Base-by-base conservation (phyloP, 2,329 filamentous ascomycete genomes). In the Phaeoacremonium minimum region DNA sequence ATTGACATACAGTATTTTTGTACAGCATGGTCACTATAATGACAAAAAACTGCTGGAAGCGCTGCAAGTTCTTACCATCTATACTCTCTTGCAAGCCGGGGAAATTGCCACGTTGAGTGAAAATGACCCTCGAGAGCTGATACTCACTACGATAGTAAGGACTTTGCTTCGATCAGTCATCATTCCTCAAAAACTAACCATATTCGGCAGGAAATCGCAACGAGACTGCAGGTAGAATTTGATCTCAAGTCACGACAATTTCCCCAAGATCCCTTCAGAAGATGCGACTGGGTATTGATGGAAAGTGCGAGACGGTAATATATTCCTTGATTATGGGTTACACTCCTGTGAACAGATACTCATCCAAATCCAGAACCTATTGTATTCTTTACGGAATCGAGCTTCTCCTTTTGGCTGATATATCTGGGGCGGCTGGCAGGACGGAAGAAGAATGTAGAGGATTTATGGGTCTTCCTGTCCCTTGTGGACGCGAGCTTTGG, bases 21-120 rank as follows among this genome's bases (percentile, higher is more conserved):
- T n/a, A n/a, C 39, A 38, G 30, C 40, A 43, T 2, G 31, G 50
- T n/a, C 12, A 38, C 12, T 42, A 34, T 19, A 17, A 43, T 16
- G 19, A 13, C 9, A 17, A 35, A 28, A 18, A 33, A 18, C 33
- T 53, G 15, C 37, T 42, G 4, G 29, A 29, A 8, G 30, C 37
- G 20, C 18, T 42, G 7, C 33, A 43, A 38, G 40, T 36, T 1
- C 37, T 39, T 11, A 29, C 33, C n/a, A 40, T 50, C 8, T 49
- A 48, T 20, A 29, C 49, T 6, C 32, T 54, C 6, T 33, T 50
- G 6, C 51, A 49, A 38, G 45, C 50, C 15, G 36, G 43, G 30
- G 46, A 51, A 31, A 14, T 18, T 7, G 41, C 43, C 19, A 40
- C 40, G 4, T 37, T 46, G 4, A 31, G 28, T 4, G 30, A 36